Conservation (phyloP, 1,139 yeast species). For the Williopsis jadinii region DNA sequence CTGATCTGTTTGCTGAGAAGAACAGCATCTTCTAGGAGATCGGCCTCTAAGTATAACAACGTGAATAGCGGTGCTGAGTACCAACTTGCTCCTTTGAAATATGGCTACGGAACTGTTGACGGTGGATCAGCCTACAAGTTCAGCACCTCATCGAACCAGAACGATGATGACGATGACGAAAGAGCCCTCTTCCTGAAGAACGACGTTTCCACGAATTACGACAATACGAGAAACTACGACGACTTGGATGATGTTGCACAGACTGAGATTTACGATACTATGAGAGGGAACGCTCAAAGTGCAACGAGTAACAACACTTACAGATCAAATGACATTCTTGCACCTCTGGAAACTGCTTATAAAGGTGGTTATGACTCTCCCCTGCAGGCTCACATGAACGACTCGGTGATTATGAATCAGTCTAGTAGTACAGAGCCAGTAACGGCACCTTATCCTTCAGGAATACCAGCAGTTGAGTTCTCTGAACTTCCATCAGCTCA, state of each 20-base stretch:
- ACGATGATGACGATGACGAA: slow-evolving; percentile 24
- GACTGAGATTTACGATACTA: slow-evolving; percentile 15
- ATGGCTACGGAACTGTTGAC: slow-evolving; percentile 27
- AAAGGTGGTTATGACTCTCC: slow-evolving; percentile 16
- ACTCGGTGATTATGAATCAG: too few relatives aligned
- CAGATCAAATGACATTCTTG: slow-evolving; percentile 11
- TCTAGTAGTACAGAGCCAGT: slow-evolving; percentile 1
- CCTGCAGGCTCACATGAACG: not conserved
- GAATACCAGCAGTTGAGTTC: slow-evolving; percentile 5
- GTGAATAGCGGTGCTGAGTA: slow-evolving; percentile 20
- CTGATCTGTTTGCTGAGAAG: slow-evolving; percentile 47
- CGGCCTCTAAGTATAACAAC: slow-evolving; percentile 22
- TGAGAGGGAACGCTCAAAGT: slow-evolving; percentile 11
- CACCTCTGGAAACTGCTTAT: slow-evolving; percentile 16
- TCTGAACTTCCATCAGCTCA: not conserved
- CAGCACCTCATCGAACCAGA: slow-evolving; percentile 6
- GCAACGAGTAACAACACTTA: slow-evolving; percentile 9
- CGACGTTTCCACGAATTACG: slow-evolving; percentile 22
- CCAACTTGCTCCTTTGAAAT: slow-evolving; percentile 29
- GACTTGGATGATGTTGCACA: slow-evolving; percentile 13
- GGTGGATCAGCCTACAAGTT: slow-evolving; percentile 26
- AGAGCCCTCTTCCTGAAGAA: slow-evolving; percentile 13
- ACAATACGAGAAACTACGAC: slow-evolving; percentile 15
- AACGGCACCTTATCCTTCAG: slow-evolving; percentile 16
- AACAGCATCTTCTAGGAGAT: slow-evolving; percentile 40